phyloP scores from a whole-genome alignment of 2,329 filamentous ascomycete species.

The Penicillium sp. region DNA sequence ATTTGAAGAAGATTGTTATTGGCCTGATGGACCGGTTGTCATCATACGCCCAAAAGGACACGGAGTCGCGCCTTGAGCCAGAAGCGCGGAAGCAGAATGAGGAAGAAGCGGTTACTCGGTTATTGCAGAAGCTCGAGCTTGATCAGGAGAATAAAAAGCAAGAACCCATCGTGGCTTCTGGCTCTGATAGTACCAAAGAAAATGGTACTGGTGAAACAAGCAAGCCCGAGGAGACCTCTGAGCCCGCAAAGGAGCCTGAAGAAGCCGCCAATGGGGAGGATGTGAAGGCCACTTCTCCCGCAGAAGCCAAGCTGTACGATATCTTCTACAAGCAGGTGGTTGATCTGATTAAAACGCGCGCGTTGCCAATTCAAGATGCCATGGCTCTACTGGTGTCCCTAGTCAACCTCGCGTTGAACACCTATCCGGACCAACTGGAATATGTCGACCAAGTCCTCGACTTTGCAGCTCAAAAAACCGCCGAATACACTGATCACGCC shows the following conservation, averaged over 20 bases:
- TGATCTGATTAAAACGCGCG: constrained; percentile 85
- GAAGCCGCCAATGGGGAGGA: constrained; percentile 33
- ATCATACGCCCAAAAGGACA: constrained; percentile 87
- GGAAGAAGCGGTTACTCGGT: constrained; percentile 73
- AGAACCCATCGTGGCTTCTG: constrained; percentile 36
- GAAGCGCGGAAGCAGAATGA: constrained; percentile 75
- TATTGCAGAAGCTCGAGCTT: constrained; percentile 76
- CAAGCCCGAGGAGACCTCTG: constrained; percentile 23
- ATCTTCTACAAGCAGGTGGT: constrained; percentile 97
- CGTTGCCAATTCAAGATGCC: constrained; percentile 88
- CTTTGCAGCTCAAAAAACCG: constrained; percentile 82
- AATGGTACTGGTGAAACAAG: constrained; percentile 38
- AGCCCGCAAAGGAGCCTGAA: constrained; percentile 29
- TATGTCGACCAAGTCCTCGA: constrained; percentile 93
- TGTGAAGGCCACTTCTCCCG: constrained; percentile 41
- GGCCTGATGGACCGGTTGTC: constrained; percentile 96
- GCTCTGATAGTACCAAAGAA: constrained; percentile 31
- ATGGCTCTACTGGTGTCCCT: constrained; percentile 93
- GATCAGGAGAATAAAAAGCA: constrained; percentile 55
- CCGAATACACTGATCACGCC: constrained; percentile 88
- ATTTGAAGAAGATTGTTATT: constrained; percentile 97
- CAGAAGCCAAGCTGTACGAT: constrained; percentile 86
- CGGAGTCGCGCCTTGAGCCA: constrained; percentile 66
- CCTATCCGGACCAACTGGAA: constrained; percentile 88
- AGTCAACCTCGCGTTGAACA: constrained; percentile 88